Percentiles rank a stretch among this genome's conserved stretches.
phyloP scores from a whole-genome alignment of 495 filamentous ascomycete species.

The Lophiotrema nucula region DNA sequence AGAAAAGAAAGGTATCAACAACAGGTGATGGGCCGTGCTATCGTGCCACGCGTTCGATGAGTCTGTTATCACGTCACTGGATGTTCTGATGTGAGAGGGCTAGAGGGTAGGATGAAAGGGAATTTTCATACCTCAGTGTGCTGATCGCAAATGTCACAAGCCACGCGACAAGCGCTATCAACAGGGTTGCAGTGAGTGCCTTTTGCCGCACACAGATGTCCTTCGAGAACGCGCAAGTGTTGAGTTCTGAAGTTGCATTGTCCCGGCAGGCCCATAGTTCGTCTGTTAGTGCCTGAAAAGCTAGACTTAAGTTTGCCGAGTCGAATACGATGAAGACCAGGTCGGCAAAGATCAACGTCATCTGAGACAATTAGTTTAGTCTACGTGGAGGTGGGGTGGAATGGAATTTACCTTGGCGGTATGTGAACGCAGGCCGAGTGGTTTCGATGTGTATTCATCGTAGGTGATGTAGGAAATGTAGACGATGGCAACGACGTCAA shows the following conservation, averaged over 20 bases:
- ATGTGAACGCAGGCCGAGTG: constrained; percentile 78
- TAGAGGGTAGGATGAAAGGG: background rate
- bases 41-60: constrained; percentile 28
- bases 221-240: constrained; percentile 42
- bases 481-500: constrained; percentile 83
- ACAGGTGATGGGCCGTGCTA: background rate
- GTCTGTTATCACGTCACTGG: constrained; percentile 7
- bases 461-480: constrained; percentile 92
- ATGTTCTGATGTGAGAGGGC: background rate
- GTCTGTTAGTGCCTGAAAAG: constrained; percentile 79
- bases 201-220: constrained; percentile 68
- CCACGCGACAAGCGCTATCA: constrained; percentile 86
- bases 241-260: background rate
- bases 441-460: constrained; percentile 94
- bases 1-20: background rate
- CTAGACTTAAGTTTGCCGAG: constrained; percentile 83
- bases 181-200: constrained; percentile 73
- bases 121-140: constrained; percentile 66
- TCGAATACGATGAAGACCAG: constrained; percentile 96
- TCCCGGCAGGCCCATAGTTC: constrained; percentile 60
- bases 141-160: constrained; percentile 84
- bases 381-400: no score
- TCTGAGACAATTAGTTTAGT: no score
- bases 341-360: constrained; percentile 84
- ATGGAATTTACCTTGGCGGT: no score